Evolutionary conservation across 345 rosid species (phyloP).

Genomic region (Mangifera indica): DNA sequence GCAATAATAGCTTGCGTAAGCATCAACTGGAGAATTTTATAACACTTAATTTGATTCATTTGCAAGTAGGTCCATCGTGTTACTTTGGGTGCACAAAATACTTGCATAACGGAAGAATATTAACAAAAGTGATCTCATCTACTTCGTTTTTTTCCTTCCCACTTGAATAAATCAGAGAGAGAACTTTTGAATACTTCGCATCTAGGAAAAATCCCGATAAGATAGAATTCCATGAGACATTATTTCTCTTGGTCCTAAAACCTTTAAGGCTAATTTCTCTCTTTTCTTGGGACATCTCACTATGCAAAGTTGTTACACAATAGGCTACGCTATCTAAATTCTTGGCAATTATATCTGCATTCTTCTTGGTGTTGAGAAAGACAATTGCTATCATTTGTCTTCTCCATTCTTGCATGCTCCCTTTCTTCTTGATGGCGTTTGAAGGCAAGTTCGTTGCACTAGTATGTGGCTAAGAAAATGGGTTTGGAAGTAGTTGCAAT

Average conservation of each 20-base stretch:
- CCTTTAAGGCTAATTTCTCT: conserved; percentile 93
- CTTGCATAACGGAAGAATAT: no score
- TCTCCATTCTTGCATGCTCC: conserved; percentile 71
- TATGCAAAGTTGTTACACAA: conserved; percentile 85
- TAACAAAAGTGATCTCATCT: no score
- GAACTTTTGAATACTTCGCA: no score
- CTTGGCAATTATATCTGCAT: conserved; percentile 73
- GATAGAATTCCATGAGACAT: no score
- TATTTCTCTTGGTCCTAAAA: conserved; percentile 80
- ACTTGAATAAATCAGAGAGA: no score
- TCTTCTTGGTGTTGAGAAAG: conserved; percentile 90
- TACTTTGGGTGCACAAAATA: no score
- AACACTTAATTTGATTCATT: no score
- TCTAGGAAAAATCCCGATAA: no score
- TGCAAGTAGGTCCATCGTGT: no score
- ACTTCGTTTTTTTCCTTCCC: no score
- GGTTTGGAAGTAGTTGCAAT: conserved; percentile 38
- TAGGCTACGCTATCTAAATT: conserved; percentile 82
- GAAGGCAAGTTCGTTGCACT: conserved; percentile 69
- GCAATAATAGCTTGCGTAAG: no score
- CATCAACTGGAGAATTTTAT: no score
- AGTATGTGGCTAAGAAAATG: conserved; percentile 57
- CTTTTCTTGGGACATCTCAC: conserved; percentile 94
- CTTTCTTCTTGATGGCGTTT: conserved; percentile 76
- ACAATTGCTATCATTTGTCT: conserved; percentile 76